phyloP scores from a whole-genome alignment of 176 grass and related monocot species.

The Hordeum vulgare region DNA sequence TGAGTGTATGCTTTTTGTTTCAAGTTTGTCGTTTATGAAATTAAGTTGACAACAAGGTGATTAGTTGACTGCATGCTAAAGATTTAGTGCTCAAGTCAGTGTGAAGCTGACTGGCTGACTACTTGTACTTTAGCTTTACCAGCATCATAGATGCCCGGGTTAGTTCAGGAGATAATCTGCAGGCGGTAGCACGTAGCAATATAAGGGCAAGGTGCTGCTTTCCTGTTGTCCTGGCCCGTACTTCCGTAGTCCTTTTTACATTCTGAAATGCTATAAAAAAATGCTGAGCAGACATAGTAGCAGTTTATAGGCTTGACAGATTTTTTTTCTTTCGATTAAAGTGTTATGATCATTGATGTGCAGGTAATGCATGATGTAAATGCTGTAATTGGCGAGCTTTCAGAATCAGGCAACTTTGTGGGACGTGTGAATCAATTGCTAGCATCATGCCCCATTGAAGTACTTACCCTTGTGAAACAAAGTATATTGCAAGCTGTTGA shows the following conservation, averaged over 20 bases:
- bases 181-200: not conserved
- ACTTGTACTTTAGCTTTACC: not conserved
- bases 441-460: slow-evolving; percentile 60
- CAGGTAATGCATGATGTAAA: slow-evolving; percentile 88
- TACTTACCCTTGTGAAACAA: slow-evolving; percentile 70
- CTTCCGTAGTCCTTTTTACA: not conserved
- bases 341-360: slow-evolving; percentile 17
- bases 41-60: not conserved
- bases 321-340: slow-evolving; percentile 8
- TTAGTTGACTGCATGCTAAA: not conserved
- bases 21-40: not conserved
- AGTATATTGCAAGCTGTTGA: slow-evolving; percentile 77
- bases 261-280: not conserved
- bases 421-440: slow-evolving; percentile 57
- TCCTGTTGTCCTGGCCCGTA: not conserved
- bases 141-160: not conserved
- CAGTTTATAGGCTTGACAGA: not conserved
- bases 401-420: slow-evolving; percentile 58
- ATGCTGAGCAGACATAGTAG: not conserved
- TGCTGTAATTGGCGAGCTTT: slow-evolving; percentile 56
- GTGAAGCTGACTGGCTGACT: not conserved
- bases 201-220: not conserved
- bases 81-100: not conserved
- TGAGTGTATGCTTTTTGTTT: not conserved
- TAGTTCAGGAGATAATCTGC: not conserved